Percentiles rank a stretch among this genome's conserved stretches.
Conservation (phyloP, 1,284 basidiomycete species). For the Dichomitus squalens region DNA sequence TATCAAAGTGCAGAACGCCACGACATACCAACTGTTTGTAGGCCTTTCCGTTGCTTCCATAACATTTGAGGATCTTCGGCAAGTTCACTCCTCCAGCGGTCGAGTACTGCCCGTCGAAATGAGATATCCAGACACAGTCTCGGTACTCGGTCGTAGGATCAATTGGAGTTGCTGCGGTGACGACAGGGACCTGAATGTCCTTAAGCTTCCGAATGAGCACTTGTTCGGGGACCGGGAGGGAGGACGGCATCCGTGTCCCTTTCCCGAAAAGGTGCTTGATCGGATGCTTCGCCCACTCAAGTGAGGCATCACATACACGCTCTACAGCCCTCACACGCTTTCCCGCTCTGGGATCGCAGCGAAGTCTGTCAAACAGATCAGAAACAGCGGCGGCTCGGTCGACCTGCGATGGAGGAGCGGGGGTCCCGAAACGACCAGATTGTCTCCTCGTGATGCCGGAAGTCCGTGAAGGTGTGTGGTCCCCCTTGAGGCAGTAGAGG, state of each 20-base stretch:
- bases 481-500: constrained; percentile 66
- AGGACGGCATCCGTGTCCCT: constrained; percentile 25
- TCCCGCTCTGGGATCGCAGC: constrained; percentile 40
- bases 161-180: constrained; percentile 74
- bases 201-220: constrained; percentile 50
- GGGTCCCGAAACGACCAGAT: constrained; percentile 43
- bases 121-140: constrained; percentile 64
- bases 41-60: constrained; percentile 66
- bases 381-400: constrained; percentile 71
- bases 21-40: constrained; percentile 82
- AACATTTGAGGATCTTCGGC: constrained; percentile 82
- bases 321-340: constrained; percentile 63
- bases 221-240: constrained; percentile 42
- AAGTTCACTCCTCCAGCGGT: constrained; percentile 81
- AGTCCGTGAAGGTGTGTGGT: constrained; percentile 13
- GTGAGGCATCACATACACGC: constrained; percentile 69
- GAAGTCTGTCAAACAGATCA: constrained; percentile 67
- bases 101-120: constrained; percentile 62
- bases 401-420: constrained; percentile 41
- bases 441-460: constrained; percentile 36
- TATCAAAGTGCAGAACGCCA: constrained; percentile 6
- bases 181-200: constrained; percentile 76
- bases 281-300: constrained; percentile 79
- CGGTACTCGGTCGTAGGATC: constrained; percentile 75
- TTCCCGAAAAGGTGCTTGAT: constrained; percentile 40